Base-by-base conservation (phyloP, 176 grass and related monocot genomes). In the Phoenix roebelenii region DNA sequence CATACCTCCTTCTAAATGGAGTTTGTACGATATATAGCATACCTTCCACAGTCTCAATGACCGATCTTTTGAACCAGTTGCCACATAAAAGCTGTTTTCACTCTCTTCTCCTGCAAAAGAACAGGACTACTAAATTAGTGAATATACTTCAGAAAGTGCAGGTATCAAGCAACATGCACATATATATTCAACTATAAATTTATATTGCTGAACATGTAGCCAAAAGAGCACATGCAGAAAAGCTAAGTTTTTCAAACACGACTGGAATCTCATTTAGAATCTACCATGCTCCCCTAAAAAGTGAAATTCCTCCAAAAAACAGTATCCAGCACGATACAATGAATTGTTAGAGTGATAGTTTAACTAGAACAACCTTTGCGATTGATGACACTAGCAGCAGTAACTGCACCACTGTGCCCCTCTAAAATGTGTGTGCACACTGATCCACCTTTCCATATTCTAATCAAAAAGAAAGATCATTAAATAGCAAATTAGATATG, bases 31-130 rank as follows among this genome's bases (percentile, higher is more conserved):
- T 52, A 49, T 52, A 25, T 28, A 16, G 7, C 73, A 75, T 81
- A 98, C 94, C 85, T 89, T 98, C 79, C 83, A 98, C 32, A 98
- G 52, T 32, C 82, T 76, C 74, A 98, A 54, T 22, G 79, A 83
- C 54, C 87, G 76, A 81, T 98, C 93, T 81, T 98, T 98, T 12
- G 93, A 92, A 67, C 81, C 73, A 83, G 84, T 89, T 15, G 77
- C 93, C 20, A 92, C 57, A 77, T 92, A 76, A 63, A 98, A 66
- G 61, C 51, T 78, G 18, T 64, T 71, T 60, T 85, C 71, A 59
- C 57, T 76, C 61, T 74, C 76, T 80, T 15, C 35, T 80, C 73
- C 76, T 85, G 65, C 18, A 83, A 73, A 26, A 68, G 67, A 25
- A 54, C 19, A 30, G 29, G 23, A 24, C 16, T 23, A 23, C 10